phyloP scores from a whole-genome alignment of 192 early-diverging fungal species.

The Coemansia sp. region DNA sequence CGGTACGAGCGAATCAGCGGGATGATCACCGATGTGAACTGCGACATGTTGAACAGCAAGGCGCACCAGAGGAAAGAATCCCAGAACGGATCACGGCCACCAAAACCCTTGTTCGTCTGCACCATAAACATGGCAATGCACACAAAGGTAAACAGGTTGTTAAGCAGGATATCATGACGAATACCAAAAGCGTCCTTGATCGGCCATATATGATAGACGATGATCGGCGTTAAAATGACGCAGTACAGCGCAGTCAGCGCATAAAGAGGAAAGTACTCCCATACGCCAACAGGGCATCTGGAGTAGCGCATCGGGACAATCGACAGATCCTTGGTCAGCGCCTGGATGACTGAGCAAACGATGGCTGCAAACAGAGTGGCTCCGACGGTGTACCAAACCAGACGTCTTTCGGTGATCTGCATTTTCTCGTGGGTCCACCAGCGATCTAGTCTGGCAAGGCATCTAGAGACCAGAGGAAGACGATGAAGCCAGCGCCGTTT shows the following conservation, averaged over 20 bases:
- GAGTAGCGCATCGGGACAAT: constrained; percentile 50
- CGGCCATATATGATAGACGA: constrained; percentile 55
- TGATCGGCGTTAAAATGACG: constrained; percentile 45
- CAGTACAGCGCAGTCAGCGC: constrained; percentile 48
- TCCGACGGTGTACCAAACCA: constrained; percentile 44
- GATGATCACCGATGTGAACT: constrained; percentile 51
- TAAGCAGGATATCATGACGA: constrained; percentile 54
- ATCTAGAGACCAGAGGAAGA: background rate
- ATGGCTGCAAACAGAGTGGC: constrained; percentile 40
- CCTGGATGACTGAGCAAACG: constrained; percentile 48
- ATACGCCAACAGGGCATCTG: constrained; percentile 49
- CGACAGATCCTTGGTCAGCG: constrained; percentile 44
- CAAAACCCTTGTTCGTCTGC: constrained; percentile 50
- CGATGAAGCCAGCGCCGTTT: background rate
- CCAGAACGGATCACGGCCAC: constrained; percentile 51
- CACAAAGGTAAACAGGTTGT: constrained; percentile 53
- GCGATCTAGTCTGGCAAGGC: constrained; percentile 3
- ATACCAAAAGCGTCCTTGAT: constrained; percentile 55
- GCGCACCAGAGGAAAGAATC: constrained; percentile 54
- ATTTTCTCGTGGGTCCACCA: constrained; percentile 48
- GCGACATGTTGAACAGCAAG: constrained; percentile 54
- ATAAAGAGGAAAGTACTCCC: constrained; percentile 57
- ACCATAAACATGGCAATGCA: constrained; percentile 55
- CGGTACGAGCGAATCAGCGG: constrained; percentile 52
- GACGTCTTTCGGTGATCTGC: constrained; percentile 48